These are phyloP conservation scores for Nicotiana tabacum DNA, from an alignment of 257 asterid species.

Conservation along the genomic window DNA sequence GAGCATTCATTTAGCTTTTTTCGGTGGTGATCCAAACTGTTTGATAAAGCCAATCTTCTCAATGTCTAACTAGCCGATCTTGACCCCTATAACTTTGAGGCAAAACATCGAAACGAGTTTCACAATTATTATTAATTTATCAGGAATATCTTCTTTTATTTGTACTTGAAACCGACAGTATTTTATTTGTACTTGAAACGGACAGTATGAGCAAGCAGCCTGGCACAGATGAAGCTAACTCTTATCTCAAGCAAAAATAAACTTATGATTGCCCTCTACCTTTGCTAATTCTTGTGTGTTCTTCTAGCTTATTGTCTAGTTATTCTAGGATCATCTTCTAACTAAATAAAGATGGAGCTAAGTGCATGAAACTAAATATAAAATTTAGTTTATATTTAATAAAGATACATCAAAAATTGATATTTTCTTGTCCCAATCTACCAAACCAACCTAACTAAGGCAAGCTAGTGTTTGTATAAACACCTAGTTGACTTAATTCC, in stretches of 20 bases:
- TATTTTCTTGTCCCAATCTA: slow-evolving; percentile 2
- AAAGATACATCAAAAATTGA: background rate
- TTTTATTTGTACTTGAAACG: too few species aligned
- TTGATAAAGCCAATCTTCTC: too few species aligned
- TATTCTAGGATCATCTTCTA: background rate
- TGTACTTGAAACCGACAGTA: too few species aligned
- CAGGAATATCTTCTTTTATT: too few species aligned
- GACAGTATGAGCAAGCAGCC: too few species aligned
- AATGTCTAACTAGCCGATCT: too few species aligned
- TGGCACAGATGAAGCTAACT: background rate
- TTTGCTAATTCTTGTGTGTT: background rate
- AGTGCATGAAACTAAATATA: background rate
- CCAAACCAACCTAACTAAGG: slow-evolving; percentile 15
- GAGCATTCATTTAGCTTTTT: too few species aligned
- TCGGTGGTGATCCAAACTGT: too few species aligned
- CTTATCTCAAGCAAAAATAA: background rate
- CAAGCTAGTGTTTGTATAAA: slow-evolving; percentile 17
- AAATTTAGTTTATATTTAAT: background rate
- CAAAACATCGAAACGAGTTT: too few species aligned
- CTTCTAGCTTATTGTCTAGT: background rate
- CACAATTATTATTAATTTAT: too few species aligned
- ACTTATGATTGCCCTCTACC: background rate
- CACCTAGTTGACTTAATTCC: slow-evolving; percentile 24
- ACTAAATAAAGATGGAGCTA: background rate
- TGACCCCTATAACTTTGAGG: too few species aligned